These are phyloP conservation scores for Cenchrus fungigraminus DNA, from an alignment of 176 grass and related monocot species.

Conservation along the genomic window DNA sequence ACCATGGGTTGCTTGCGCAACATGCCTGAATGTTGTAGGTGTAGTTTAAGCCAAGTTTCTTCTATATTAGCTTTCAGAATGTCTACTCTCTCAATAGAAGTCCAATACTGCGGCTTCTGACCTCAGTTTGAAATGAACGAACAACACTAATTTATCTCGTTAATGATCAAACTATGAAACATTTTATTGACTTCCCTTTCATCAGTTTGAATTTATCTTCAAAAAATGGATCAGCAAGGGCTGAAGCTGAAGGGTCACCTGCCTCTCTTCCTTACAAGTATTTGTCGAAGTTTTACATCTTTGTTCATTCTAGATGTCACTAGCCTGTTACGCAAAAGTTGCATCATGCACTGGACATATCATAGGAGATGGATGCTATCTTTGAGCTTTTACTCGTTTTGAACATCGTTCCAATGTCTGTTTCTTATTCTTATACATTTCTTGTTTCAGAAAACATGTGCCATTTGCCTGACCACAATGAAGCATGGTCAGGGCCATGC, in stretches of 20 bases:
- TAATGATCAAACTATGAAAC: background rate
- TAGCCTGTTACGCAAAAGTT: background rate
- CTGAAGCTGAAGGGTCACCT: too few relatives aligned
- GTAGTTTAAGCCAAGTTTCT: conserved; percentile 1
- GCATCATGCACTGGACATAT: background rate
- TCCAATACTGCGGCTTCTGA: conserved; percentile 12
- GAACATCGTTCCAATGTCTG: background rate
- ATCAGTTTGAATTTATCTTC: background rate
- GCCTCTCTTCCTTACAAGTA: background rate
- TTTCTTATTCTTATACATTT: conserved; percentile 14
- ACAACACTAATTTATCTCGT: background rate
- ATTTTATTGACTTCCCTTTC: background rate
- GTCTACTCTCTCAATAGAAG: conserved; percentile 11
- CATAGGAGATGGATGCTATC: background rate
- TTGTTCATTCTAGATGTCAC: background rate
- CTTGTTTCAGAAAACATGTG: conserved; percentile 71
- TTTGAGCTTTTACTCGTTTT: conserved; percentile 23
- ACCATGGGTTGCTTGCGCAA: conserved; percentile 15
- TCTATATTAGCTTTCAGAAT: background rate
- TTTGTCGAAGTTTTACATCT: background rate
- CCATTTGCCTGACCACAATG: conserved; percentile 84
- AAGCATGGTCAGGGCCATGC: conserved; percentile 83
- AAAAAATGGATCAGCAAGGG: background rate
- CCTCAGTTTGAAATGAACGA: background rate
- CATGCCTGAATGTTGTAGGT: background rate